phyloP scores from a whole-genome alignment of 2,329 filamentous ascomycete species.

The Fusarium robinianum region DNA sequence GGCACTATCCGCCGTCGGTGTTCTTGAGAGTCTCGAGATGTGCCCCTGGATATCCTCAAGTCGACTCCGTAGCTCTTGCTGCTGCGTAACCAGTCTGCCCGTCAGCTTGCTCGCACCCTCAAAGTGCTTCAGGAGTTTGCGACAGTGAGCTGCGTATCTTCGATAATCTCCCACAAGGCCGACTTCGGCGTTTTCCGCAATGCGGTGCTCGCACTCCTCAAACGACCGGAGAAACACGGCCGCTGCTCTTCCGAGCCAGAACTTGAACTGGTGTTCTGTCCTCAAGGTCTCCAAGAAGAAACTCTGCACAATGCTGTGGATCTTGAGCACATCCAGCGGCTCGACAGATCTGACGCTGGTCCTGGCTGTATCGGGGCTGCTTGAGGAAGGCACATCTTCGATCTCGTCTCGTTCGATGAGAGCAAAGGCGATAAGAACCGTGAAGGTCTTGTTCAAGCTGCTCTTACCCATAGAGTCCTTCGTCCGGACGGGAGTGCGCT shows the following conservation, averaged over 20 bases:
- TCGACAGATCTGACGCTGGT: conserved; percentile 10
- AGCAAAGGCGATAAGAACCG: conserved; percentile 32
- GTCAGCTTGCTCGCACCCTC: conserved; percentile 21
- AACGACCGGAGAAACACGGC: conserved; percentile 32
- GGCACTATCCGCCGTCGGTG: conserved; percentile 21
- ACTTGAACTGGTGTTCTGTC: conserved; percentile 23
- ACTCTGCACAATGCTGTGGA: conserved; percentile 30
- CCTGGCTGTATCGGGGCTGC: conserved; percentile 16
- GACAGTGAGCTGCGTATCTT: conserved; percentile 29
- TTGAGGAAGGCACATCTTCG: conserved; percentile 27
- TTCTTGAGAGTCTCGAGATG: conserved; percentile 19
- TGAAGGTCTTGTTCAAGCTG: conserved; percentile 35
- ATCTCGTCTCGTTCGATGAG: conserved; percentile 34
- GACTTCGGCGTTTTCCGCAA: conserved; percentile 17
- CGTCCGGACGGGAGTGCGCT: conserved; percentile 29
- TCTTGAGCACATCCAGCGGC: conserved; percentile 32
- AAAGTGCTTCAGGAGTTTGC: conserved; percentile 31
- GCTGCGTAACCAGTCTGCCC: conserved; percentile 14
- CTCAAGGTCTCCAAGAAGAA: conserved; percentile 31
- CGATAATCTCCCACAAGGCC: conserved; percentile 33
- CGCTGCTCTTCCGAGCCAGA: conserved; percentile 33
- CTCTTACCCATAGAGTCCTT: conserved; percentile 23
- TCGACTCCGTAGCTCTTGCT: conserved; percentile 18
- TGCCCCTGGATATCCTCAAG: conserved; percentile 27
- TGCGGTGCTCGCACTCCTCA: conserved; percentile 25